phyloP scores from a whole-genome alignment of 2,329 filamentous ascomycete genomes.

The Verticillium dahliae region DNA sequence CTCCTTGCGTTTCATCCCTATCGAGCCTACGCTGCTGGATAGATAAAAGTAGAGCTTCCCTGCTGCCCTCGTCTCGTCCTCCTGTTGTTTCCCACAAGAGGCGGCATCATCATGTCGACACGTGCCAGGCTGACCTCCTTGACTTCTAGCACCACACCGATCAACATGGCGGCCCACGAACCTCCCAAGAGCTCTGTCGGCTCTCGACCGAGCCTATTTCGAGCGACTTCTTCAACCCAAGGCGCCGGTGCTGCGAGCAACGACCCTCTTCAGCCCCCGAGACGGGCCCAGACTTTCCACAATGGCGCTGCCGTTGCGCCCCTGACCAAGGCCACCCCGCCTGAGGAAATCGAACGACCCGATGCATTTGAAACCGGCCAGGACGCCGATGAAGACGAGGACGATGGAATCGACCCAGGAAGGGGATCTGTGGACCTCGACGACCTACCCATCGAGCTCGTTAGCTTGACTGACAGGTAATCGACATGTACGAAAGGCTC shows the following conservation, averaged over 20 bases:
- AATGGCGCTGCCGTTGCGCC: neutral
- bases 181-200: conserved; percentile 18
- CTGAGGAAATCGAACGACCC: conserved; percentile 21
- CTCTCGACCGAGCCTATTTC: conserved; percentile 21
- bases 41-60: neutral
- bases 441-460: conserved; percentile 87
- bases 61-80: neutral
- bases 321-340: conserved; percentile 10
- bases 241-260: conserved; percentile 15
- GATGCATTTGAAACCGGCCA: conserved; percentile 44
- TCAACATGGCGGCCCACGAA: conserved; percentile 25
- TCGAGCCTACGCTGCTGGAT: neutral
- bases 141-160: conserved; percentile 8
- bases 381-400: conserved; percentile 35
- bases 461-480: conserved; percentile 83
- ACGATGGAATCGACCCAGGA: conserved; percentile 36
- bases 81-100: neutral
- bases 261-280: conserved; percentile 22
- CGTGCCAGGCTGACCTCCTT: neutral
- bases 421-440: conserved; percentile 67
- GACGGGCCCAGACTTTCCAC: conserved; percentile 19
- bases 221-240: conserved; percentile 21
- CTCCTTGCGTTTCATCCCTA: neutral
- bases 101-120: neutral
- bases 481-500: conserved; percentile 7